phyloP scores from a whole-genome alignment of 306 rosid species.

The Vigna hirtella region DNA sequence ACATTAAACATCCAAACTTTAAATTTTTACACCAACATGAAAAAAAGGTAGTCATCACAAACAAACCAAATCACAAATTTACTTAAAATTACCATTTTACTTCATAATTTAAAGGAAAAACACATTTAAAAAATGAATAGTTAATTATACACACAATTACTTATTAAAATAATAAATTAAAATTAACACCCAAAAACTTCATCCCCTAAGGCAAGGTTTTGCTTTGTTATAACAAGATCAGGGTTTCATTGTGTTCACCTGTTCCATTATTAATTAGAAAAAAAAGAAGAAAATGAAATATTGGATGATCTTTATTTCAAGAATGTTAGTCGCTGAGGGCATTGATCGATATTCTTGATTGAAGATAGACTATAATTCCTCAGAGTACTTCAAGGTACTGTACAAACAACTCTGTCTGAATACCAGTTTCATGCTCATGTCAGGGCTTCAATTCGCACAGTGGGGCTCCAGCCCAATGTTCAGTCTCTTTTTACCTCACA shows the following conservation, averaged over 20 bases:
- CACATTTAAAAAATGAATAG: neutral
- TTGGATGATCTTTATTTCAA: neutral
- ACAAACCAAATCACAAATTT: too few species aligned
- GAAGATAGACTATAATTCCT: conserved; percentile 24
- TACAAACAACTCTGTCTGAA: conserved; percentile 36
- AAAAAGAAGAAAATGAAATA: neutral
- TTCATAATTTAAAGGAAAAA: neutral
- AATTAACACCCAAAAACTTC: neutral
- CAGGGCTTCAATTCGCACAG: conserved; percentile 25
- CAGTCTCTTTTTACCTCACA: neutral
- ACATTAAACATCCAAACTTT: too few species aligned
- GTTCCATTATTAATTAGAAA: neutral
- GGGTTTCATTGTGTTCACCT: neutral
- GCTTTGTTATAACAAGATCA: neutral
- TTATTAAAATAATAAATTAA: neutral
- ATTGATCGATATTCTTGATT: conserved; percentile 34
- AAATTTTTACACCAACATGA: too few species aligned
- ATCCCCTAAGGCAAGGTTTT: neutral
- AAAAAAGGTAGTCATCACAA: too few species aligned
- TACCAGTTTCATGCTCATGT: conserved; percentile 47
- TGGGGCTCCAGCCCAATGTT: conserved; percentile 25
- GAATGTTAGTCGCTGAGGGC: conserved; percentile 34
- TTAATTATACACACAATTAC: neutral
- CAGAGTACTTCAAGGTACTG: conserved; percentile 45
- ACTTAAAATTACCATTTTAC: neutral